These are phyloP conservation scores for Exophiala bonariae DNA, from an alignment of 2,329 filamentous ascomycete genomes.

Conservation along the genomic window DNA sequence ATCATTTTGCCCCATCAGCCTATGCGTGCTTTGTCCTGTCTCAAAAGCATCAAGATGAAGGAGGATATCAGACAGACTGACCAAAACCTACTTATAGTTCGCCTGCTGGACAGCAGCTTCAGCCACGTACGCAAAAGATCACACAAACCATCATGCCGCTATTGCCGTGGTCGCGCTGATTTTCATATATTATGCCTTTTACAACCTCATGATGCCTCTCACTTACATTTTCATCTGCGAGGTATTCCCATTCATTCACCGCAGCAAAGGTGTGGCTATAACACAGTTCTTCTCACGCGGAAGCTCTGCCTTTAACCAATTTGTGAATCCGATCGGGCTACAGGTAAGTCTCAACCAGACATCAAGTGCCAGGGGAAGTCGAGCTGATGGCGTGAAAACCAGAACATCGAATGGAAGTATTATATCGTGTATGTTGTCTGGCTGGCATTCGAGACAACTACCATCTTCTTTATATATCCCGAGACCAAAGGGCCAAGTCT, in stretches of 20 bases:
- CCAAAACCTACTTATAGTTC: no score
- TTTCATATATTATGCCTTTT: slow-evolving; percentile 43
- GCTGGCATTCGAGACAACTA: slow-evolving; percentile 10
- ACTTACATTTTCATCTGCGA: slow-evolving; percentile 32
- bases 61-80: no score
- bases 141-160: slow-evolving; percentile 10
- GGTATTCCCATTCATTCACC: slow-evolving; percentile 50
- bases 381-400: slow-evolving; percentile 10
- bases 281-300: slow-evolving; percentile 16
- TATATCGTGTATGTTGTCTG: slow-evolving; percentile 41
- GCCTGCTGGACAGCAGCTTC: slow-evolving; percentile 17
- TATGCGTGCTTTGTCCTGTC: no score
- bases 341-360: not conserved
- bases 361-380: no score
- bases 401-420: slow-evolving; percentile 36
- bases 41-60: no score
- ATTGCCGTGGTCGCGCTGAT: slow-evolving; percentile 42
- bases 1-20: no score
- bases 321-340: slow-evolving; percentile 29
- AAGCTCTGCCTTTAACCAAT: slow-evolving; percentile 19
- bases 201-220: slow-evolving; percentile 33
- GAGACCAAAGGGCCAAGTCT: slow-evolving; percentile 32
- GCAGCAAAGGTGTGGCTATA: slow-evolving; percentile 44
- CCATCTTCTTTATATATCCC: slow-evolving; percentile 31
- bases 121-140: slow-evolving; percentile 15